Base-by-base conservation (phyloP, 2,329 filamentous ascomycete genomes). In the Aureobasidium sp. region DNA sequence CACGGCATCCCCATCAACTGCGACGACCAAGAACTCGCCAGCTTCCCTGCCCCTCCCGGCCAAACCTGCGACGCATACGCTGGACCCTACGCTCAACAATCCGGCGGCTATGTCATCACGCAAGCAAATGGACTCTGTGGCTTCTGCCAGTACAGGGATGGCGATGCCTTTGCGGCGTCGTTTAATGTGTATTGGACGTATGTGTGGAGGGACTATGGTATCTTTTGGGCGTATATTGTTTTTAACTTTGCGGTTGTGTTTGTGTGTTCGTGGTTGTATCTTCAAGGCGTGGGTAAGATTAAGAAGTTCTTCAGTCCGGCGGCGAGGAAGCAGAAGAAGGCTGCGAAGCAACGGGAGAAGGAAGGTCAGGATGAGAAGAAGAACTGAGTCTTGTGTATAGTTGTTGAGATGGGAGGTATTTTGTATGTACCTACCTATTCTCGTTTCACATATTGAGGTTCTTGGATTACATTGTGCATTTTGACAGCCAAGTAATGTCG, bases 131-230 rank as follows among this genome's bases (percentile, higher is more conserved):
- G 75, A 1, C 83, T 84, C 49, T 83, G 80, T 68, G 67, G 72
- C 2, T 81, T 77, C 70, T 83, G 80, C 66, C 64, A 71, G 8
- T 68, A 79, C 46, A 59, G 59, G 13, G 64, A 62, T 29, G 77
- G 79, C 0, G 76, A 82, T 63, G 71, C 74, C 45, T 82, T 76
- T 68, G 67, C 81, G 38, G 68, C 69, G 0, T 33, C 55, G 0
- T 72, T 77, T 8, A 71, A 67, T 23, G 76, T 77, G 38, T 70
- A 72, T 61, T 81, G 73, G 64, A 63, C 65, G 0, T 71, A 79
- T 40, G 71, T 81, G 3, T 89, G 86, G 86, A 73, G 84, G 11
- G 75, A 87, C 61, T 88, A 86, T 71, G 79, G 84, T 15, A 38
- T 47, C 45, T 50, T 50, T 21, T 88, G 84, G 81, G 83, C 75